A percentile compares a stretch with the other conserved stretches of the same genome.
Evolutionary conservation across 73 alveolate genomes (phyloP).

Genomic region (Tetrahymena malaccensis): DNA sequence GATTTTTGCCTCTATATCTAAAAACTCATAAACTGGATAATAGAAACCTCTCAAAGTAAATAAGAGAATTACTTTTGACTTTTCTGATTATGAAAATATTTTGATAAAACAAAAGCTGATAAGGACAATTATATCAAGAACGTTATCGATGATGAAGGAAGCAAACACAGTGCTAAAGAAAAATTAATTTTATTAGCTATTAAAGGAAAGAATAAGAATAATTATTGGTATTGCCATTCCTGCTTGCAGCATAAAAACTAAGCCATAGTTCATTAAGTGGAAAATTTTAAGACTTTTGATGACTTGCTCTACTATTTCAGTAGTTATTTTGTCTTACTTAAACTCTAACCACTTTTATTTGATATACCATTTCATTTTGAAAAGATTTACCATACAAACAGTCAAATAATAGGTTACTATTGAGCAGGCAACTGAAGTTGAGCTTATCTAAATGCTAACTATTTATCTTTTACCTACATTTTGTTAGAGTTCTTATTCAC

Average conservation of each 20-base stretch:
- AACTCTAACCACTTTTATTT: background rate
- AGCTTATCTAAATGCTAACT: background rate
- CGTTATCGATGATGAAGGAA: background rate
- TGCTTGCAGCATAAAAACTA: background rate
- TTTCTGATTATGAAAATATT: background rate
- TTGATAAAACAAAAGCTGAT: background rate
- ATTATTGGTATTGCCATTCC: background rate
- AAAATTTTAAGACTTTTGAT: background rate
- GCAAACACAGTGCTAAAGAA: background rate
- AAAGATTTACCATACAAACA: background rate
- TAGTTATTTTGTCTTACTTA: background rate
- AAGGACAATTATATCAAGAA: background rate
- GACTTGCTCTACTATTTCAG: background rate
- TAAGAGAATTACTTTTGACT: background rate
- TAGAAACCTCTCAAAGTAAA: background rate
- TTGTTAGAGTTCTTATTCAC: background rate
- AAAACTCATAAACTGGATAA: background rate
- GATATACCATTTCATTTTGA: background rate
- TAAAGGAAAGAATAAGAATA: background rate
- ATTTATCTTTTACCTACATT: background rate
- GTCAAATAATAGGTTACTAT: background rate
- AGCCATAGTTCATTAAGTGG: background rate
- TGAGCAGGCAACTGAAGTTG: background rate
- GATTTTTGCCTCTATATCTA: background rate
- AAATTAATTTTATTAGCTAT: background rate